Percentiles rank a stretch among this genome's conserved stretches.
These are phyloP conservation scores for Neurospora sublineolata DNA, from an alignment of 495 filamentous ascomycete genomes.

Conservation along the genomic window DNA sequence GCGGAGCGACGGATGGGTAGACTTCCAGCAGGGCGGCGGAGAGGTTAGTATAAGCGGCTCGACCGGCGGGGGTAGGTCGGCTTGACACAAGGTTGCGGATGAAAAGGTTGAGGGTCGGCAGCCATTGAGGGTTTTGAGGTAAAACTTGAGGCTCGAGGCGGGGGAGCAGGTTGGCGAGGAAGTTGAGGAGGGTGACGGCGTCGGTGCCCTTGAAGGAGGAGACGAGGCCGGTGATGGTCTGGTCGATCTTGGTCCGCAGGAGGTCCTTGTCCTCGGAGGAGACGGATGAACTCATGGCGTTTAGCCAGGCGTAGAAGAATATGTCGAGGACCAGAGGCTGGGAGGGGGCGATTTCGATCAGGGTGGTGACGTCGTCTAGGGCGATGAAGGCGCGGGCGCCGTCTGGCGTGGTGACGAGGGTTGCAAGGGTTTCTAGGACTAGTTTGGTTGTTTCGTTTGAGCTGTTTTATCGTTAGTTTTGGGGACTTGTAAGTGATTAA, in stretches of 20 bases:
- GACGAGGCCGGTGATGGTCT: conserved; percentile 31
- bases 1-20: conserved; percentile 31
- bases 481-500: background rate
- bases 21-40: conserved; percentile 40
- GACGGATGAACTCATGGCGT: conserved; percentile 9
- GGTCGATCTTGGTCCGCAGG: conserved; percentile 31
- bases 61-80: conserved; percentile 34
- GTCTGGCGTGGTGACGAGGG: conserved; percentile 32
- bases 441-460: conserved; percentile 37
- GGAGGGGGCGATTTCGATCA: conserved; percentile 42
- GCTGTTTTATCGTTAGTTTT: conserved; percentile 25
- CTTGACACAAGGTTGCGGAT: conserved; percentile 33
- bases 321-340: conserved; percentile 39
- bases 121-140: conserved; percentile 31
- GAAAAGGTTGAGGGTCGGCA: conserved; percentile 25
- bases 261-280: conserved; percentile 10
- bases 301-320: conserved; percentile 42
- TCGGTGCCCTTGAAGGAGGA: conserved; percentile 39
- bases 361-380: conserved; percentile 34
- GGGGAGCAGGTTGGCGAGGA: conserved; percentile 33
- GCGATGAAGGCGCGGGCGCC: conserved; percentile 36
- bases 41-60: conserved; percentile 39
- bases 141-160: conserved; percentile 26
- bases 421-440: conserved; percentile 43
- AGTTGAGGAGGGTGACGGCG: conserved; percentile 37